Evolutionary conservation across 805 yeast species (phyloP), one percentile per base, ranked within the genome.

Genomic region (Candida stauntonica): DNA sequence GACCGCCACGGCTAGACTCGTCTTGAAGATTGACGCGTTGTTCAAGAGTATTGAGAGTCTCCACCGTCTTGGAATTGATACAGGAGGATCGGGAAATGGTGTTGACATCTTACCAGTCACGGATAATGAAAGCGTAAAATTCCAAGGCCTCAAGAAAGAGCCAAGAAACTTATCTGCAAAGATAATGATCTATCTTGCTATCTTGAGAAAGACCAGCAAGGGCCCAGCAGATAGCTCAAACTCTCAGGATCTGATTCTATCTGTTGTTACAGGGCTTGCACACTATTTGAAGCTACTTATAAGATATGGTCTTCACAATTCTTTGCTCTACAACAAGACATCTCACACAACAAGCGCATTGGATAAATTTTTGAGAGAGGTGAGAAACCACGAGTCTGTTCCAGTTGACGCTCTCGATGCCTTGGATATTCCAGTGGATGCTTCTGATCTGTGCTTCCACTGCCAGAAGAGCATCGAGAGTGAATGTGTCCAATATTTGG

Each of bases 151-250:
- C 34, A 54, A 50, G 33, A 54, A 49, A 31, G 60, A 53, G 33
- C 96, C 99, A 11, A 73, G 95, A 55, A 84, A 84, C 36, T 70
- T 93, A 35, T 84, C 96, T 7, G 88, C 95, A 6, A 89, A 88
- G 57, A 71, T 93, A 7, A 89, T 93, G 82, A 79, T 86, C 34
- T 91, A 87, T 62, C 71, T 93, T 57, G 88, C 95, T 1, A 71
- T 87, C 24, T 63, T 93, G 30, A 70, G 96, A 45, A 87, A 86
- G 52, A 68, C 47, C 47, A 72, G 67, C 17, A 52, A 62, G 7
- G 64, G 65, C 4, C 44, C 48, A 3, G 45, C 54, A 3, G 63
- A 61, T 32, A 48, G 57, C 13, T 50, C 54, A 7, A 63, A 74
- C 29, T 76, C 88, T 0, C 80, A 84, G 4, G 81, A 79, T 38